Percentiles rank a stretch among this genome's conserved stretches.
Conservation (phyloP, 805 yeast genomes). For the Dipodascus albidus region DNA sequence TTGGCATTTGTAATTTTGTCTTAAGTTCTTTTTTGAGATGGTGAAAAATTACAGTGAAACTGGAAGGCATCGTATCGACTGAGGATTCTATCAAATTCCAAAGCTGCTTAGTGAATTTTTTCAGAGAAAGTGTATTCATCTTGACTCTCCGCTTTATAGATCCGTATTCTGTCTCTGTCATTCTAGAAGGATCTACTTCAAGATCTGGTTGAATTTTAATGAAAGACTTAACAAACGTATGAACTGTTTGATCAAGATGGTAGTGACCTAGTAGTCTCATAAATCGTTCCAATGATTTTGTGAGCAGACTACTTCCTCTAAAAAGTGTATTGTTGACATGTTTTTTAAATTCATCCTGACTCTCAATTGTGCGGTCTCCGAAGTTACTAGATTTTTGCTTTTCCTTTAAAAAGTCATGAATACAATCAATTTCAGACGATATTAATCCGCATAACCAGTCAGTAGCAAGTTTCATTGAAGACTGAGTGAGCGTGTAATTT, state of each 20-base stretch:
- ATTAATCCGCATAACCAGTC: background rate
- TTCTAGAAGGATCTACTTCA: slow-evolving; percentile 71
- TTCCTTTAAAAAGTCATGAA: background rate
- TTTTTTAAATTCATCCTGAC: slow-evolving; percentile 3
- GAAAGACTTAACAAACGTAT: slow-evolving; percentile 50
- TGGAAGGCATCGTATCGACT: slow-evolving; percentile 62
- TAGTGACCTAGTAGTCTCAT: slow-evolving; percentile 70
- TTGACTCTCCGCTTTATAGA: slow-evolving; percentile 31
- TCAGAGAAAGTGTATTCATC: too few species aligned
- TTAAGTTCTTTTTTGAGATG: slow-evolving; percentile 52
- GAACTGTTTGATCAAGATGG: slow-evolving; percentile 61
- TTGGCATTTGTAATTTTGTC: slow-evolving; percentile 5
- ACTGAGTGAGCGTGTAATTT: background rate
- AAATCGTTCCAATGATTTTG: slow-evolving; percentile 71
- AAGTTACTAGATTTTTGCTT: background rate
- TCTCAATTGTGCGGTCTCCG: background rate
- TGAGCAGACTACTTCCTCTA: slow-evolving; percentile 74
- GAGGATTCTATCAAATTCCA: slow-evolving; percentile 61
- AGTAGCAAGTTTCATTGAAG: slow-evolving; percentile 1
- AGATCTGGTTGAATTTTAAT: slow-evolving; percentile 41
- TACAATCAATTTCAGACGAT: background rate
- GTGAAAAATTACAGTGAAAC: slow-evolving; percentile 52
- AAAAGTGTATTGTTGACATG: slow-evolving; percentile 54
- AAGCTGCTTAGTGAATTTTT: slow-evolving; percentile 40
- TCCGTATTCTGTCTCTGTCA: slow-evolving; percentile 24